Evolutionary conservation across 192 early-diverging fungal species (phyloP).

Genomic region (Gigaspora rosea): DNA sequence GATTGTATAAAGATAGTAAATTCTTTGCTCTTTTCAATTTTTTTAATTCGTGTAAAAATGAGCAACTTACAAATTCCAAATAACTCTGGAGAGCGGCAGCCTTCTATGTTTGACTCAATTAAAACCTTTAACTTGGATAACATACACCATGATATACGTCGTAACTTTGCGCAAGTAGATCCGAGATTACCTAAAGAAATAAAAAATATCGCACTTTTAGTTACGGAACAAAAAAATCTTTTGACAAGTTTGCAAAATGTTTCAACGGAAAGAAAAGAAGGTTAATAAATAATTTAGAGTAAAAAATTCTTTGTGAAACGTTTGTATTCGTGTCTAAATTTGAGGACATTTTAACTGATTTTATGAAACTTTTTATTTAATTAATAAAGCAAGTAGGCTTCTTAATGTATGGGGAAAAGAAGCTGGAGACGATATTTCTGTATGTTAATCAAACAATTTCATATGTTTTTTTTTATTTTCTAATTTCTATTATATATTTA

Average conservation of each 20-base stretch:
- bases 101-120: neutral
- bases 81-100: neutral
- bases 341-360: neutral
- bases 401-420: constrained; percentile 30
- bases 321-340: neutral
- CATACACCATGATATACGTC: constrained; percentile 22
- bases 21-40: no score
- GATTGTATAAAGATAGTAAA: no score
- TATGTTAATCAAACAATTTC: neutral
- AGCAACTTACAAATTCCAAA: neutral
- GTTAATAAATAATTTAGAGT: neutral
- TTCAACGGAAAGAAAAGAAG: constrained; percentile 28
- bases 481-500: neutral
- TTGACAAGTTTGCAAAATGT: constrained; percentile 29
- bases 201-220: constrained; percentile 16
- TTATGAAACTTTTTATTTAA: neutral
- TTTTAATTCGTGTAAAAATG: neutral
- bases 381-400: constrained; percentile 20
- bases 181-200: constrained; percentile 24
- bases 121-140: constrained; percentile 22
- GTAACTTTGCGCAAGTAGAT: constrained; percentile 24
- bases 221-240: constrained; percentile 31
- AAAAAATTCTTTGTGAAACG: no score
- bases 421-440: constrained; percentile 6
- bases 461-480: neutral